These are phyloP conservation scores for Curvularia sp. DNA, from an alignment of 2,329 filamentous ascomycete species.

Conservation along the genomic window DNA sequence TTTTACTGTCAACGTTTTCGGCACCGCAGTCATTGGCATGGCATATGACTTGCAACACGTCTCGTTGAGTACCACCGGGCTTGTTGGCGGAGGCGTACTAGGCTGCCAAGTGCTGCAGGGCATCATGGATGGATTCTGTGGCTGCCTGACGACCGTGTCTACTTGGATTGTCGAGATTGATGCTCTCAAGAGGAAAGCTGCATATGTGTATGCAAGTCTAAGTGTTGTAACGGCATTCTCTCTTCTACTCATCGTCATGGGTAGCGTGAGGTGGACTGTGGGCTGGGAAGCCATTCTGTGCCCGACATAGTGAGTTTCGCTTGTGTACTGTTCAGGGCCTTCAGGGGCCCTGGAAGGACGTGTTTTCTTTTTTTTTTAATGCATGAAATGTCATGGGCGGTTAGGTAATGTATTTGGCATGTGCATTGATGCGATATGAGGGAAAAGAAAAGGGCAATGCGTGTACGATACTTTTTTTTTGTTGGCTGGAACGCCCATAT, in stretches of 20 bases:
- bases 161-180: constrained; percentile 58
- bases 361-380: not conserved
- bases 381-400: not conserved
- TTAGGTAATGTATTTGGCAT: not conserved
- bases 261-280: constrained; percentile 72
- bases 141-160: constrained; percentile 56
- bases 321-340: not conserved
- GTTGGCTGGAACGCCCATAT: not conserved
- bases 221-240: constrained; percentile 68
- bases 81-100: constrained; percentile 50
- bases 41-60: constrained; percentile 80
- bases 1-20: constrained; percentile 79
- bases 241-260: constrained; percentile 74
- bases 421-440: not conserved
- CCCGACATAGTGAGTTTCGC: constrained; percentile 1
- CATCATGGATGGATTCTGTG: constrained; percentile 58
- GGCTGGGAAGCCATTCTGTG: constrained; percentile 43
- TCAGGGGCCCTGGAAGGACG: not conserved
- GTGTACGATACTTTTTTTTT: not conserved
- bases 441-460: not conserved
- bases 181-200: constrained; percentile 55
- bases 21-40: constrained; percentile 76
- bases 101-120: constrained; percentile 58
- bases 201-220: constrained; percentile 71
- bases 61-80: constrained; percentile 52